Percentiles rank a stretch among this genome's conserved stretches.
Conservation (phyloP, 1,139 yeast genomes). For the Debaryomyces nepalensis region DNA sequence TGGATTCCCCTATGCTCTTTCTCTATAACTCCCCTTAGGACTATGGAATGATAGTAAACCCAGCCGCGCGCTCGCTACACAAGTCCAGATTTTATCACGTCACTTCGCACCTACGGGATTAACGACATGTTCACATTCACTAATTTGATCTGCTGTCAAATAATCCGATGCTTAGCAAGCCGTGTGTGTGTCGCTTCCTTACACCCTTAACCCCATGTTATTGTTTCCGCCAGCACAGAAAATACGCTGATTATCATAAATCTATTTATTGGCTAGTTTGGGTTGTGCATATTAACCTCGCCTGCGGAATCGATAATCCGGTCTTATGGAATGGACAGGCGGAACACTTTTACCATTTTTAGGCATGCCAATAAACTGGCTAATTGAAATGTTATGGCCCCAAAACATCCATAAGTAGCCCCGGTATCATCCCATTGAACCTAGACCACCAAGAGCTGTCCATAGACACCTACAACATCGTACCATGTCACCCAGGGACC, state of each 20-base stretch:
- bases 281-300: neutral
- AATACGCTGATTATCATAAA: conserved; percentile 7
- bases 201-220: conserved; percentile 3
- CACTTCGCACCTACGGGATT: no score
- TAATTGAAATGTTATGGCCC: neutral
- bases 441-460: neutral
- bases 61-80: no score
- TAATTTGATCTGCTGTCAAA: no score
- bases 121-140: no score
- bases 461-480: neutral
- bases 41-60: no score
- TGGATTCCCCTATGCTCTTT: no score
- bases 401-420: neutral
- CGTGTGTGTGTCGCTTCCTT: neutral
- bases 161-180: no score
- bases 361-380: neutral
- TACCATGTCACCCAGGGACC: neutral
- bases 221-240: conserved; percentile 1
- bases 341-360: conserved; percentile 1
- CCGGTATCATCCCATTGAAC: neutral
- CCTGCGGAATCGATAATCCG: conserved; percentile 9
- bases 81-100: no score
- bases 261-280: neutral
- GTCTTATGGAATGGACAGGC: conserved; percentile 5
- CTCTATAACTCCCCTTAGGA: no score